A percentile compares a stretch with the other conserved stretches of the same genome.
These are phyloP conservation scores for Rhizopus stolonifer DNA, from an alignment of 371 early-diverging fungal genomes.

Conservation along the genomic window DNA sequence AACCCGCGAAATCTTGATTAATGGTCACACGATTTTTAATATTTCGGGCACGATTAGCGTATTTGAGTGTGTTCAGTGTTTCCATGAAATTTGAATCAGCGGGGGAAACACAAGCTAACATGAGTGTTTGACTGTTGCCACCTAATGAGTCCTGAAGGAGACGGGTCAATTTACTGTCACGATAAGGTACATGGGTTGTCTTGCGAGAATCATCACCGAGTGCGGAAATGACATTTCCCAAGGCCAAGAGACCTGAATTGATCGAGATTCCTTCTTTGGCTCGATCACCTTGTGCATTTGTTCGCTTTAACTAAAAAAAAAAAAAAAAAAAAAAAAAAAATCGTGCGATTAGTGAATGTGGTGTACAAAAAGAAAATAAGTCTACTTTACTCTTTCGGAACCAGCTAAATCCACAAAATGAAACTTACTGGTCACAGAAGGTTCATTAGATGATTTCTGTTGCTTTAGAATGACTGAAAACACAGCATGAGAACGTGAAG, in stretches of 20 bases:
- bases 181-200: conserved; percentile 85
- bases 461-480: conserved; percentile 86
- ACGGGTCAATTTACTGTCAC: conserved; percentile 97
- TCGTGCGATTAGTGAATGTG: neutral
- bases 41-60: conserved; percentile 87
- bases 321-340: conserved; percentile 7
- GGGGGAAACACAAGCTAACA: conserved; percentile 92
- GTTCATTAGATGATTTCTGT: conserved; percentile 30
- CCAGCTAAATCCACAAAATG: conserved; percentile 98
- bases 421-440: conserved; percentile 64
- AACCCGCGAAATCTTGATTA: conserved; percentile 70
- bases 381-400: conserved; percentile 45
- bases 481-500: conserved; percentile 98
- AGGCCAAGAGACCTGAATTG: conserved; percentile 94
- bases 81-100: conserved; percentile 83
- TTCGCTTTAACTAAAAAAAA: conserved; percentile 75
- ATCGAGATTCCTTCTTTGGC: conserved; percentile 98
- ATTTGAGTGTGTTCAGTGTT: conserved; percentile 89
- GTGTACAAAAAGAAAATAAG: neutral
- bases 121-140: conserved; percentile 89
- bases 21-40: conserved; percentile 83
- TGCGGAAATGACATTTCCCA: conserved; percentile 99
- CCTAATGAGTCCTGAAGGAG: conserved; percentile 96
- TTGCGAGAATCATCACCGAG: conserved; percentile 83
- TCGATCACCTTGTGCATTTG: conserved; percentile 91